Base-by-base conservation (phyloP, 2,329 filamentous ascomycete genomes). In the Beauveria brongniartii region DNA sequence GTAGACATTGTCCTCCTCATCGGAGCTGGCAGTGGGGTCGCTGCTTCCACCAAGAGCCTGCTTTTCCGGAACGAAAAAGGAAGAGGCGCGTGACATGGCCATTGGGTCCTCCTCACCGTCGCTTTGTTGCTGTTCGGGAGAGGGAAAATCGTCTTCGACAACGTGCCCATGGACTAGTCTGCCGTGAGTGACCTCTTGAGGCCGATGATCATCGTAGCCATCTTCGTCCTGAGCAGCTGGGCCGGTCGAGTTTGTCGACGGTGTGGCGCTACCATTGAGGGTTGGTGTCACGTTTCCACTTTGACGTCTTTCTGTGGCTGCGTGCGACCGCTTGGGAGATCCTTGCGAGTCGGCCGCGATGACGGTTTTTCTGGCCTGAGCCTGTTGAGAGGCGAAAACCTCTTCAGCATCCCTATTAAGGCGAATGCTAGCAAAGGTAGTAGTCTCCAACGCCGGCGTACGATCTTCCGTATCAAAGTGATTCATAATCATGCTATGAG, bases 161-260 rank as follows among this genome's bases (percentile, higher is more conserved):
- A 99, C 89, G 71, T 97, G 94, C 16, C 94, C 94, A 67, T 97
- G 92, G 9, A 97, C 85, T 48, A 99, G 80, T 58, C 94, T 88
- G 10, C 91, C 93, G 62, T 92, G 93, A 47, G 92, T 95, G 53
- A 99, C 92, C 71, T 97, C 92, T 46, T 88, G 84, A 20, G 91
- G 91, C 62, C 90, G 88, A 71, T 90, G 84, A 68, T 96, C 91
- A 59, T 88, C 90, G 68, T 90, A 92, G 63, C 86, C 77, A 34
- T 75, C 72, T 4, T 76, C 72, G 41, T 75, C 76, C 52, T 77
- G 62, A 7, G 68, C 59, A 0, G 67, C 65, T 28, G 65, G 65
- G 22, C 71, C 70, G 5, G 67, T 67, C 18, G 69, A 70, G 20
- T 62, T 63, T 28, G 48, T 48, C 24, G 56, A 47, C 16, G 61